Evolutionary conservation across 2,329 filamentous ascomycete species (phyloP).

Genomic region (Clarireedia homoeocarpa): DNA sequence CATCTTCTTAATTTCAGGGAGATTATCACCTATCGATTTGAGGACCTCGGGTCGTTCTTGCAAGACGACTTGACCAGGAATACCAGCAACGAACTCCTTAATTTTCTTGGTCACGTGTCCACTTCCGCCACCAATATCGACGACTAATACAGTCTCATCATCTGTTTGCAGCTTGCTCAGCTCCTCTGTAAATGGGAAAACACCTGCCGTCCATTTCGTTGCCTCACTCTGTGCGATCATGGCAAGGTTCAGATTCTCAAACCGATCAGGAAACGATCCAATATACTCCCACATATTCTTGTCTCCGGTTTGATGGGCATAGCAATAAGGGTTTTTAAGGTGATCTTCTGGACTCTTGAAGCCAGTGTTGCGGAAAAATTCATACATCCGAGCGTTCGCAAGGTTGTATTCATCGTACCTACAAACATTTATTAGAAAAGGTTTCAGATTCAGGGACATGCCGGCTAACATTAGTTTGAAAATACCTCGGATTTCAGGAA

Average conservation of each 20-base stretch:
- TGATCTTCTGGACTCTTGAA: slow-evolving; percentile 18
- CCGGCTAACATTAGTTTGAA: slow-evolving; percentile 12
- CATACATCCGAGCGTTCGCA: slow-evolving; percentile 15
- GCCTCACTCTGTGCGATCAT: slow-evolving; percentile 18
- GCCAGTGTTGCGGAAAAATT: slow-evolving; percentile 20
- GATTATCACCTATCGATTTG: slow-evolving; percentile 12
- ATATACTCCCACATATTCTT: slow-evolving; percentile 25
- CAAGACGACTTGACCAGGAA: slow-evolving; percentile 32
- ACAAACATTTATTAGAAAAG: neutral
- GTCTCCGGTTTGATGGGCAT: slow-evolving; percentile 20
- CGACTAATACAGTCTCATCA: slow-evolving; percentile 27
- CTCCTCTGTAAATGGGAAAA: slow-evolving; percentile 22
- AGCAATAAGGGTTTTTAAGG: slow-evolving; percentile 24
- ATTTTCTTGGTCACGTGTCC: slow-evolving; percentile 34
- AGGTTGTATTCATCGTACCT: slow-evolving; percentile 21
- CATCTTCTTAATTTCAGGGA: slow-evolving; percentile 27
- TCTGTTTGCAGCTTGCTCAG: slow-evolving; percentile 14
- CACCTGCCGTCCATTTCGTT: slow-evolving; percentile 7
- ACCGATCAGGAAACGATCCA: slow-evolving; percentile 18
- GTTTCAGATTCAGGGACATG: neutral
- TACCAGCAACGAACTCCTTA: slow-evolving; percentile 26
- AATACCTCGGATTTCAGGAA: slow-evolving; percentile 12
- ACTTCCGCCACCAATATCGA: slow-evolving; percentile 35
- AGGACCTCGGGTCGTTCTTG: slow-evolving; percentile 33
- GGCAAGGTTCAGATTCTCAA: slow-evolving; percentile 26